Conservation (phyloP, 495 filamentous ascomycete species). For the Neurospora africana region DNA sequence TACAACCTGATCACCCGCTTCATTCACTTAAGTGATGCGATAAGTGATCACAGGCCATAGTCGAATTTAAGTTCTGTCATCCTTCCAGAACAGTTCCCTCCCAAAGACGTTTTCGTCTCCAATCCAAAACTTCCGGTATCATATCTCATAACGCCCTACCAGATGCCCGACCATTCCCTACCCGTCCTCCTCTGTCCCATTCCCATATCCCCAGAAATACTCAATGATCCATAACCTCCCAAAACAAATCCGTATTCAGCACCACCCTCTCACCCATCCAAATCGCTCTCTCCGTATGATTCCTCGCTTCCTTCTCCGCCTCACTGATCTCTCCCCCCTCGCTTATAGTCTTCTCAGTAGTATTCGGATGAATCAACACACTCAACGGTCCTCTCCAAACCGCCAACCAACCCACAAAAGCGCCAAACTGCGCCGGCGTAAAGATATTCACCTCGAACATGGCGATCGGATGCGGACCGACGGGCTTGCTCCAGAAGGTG, state of each 20-base stretch:
- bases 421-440: constrained; percentile 77
- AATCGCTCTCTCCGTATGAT: constrained; percentile 68
- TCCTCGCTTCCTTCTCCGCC: constrained; percentile 40
- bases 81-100: too few relatives aligned
- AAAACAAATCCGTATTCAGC: constrained; percentile 56
- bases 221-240: constrained; percentile 12
- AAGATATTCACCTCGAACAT: constrained; percentile 94
- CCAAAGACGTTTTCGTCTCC: too few relatives aligned
- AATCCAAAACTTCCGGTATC: too few relatives aligned
- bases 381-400: constrained; percentile 75
- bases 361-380: constrained; percentile 76
- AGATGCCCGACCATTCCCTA: too few relatives aligned
- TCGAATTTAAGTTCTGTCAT: too few relatives aligned
- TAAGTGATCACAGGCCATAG: too few relatives aligned
- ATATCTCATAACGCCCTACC: too few relatives aligned
- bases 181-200: too few relatives aligned
- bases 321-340: constrained; percentile 8
- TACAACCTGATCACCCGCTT: too few relatives aligned
- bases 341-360: constrained; percentile 22
- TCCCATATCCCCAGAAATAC: too few relatives aligned
- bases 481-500: constrained; percentile 58
- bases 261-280: constrained; percentile 74
- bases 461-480: constrained; percentile 73
- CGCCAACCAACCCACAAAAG: constrained; percentile 75
- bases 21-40: too few relatives aligned